Percentiles rank a stretch among this genome's conserved stretches.
phyloP scores from a whole-genome alignment of 805 yeast genomes.

The Saturnispora mendoncae region DNA sequence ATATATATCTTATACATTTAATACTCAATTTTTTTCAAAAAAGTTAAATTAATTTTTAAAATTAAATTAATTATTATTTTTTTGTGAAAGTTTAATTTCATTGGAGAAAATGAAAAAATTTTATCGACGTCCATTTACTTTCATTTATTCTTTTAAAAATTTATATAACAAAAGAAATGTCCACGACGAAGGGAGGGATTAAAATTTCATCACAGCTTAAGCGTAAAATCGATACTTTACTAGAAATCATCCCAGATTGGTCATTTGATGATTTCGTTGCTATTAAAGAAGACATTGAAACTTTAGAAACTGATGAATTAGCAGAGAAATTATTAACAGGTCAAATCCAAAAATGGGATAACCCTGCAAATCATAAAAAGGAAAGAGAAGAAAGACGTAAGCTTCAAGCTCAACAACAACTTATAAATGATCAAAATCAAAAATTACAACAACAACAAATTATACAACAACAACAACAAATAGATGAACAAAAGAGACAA shows the following conservation, averaged over 20 bases:
- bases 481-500: too few relatives aligned
- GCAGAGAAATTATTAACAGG: slow-evolving; percentile 86
- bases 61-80: too few relatives aligned
- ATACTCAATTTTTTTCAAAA: too few relatives aligned
- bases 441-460: slow-evolving; percentile 8
- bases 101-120: too few relatives aligned
- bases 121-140: not conserved
- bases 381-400: slow-evolving; percentile 17
- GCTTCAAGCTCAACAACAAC: slow-evolving; percentile 3
- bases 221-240: slow-evolving; percentile 44
- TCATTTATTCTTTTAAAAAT: too few relatives aligned
- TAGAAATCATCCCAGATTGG: slow-evolving; percentile 95
- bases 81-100: too few relatives aligned
- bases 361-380: slow-evolving; percentile 57
- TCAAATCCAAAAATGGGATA: slow-evolving; percentile 88
- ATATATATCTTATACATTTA: too few relatives aligned
- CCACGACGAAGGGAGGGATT: too few relatives aligned
- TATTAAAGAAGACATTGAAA: slow-evolving; percentile 61
- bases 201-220: slow-evolving; percentile 24
- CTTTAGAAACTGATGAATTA: slow-evolving; percentile 64
- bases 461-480: not conserved
- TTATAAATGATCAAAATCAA: slow-evolving; percentile 5
- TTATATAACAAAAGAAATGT: slow-evolving; percentile 3
- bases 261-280: slow-evolving; percentile 70
- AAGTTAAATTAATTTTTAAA: too few relatives aligned